A percentile compares a stretch with the other conserved stretches of the same genome.
Evolutionary conservation across 306 rosid genomes (phyloP).

Genomic region (Nissolia schottii): DNA sequence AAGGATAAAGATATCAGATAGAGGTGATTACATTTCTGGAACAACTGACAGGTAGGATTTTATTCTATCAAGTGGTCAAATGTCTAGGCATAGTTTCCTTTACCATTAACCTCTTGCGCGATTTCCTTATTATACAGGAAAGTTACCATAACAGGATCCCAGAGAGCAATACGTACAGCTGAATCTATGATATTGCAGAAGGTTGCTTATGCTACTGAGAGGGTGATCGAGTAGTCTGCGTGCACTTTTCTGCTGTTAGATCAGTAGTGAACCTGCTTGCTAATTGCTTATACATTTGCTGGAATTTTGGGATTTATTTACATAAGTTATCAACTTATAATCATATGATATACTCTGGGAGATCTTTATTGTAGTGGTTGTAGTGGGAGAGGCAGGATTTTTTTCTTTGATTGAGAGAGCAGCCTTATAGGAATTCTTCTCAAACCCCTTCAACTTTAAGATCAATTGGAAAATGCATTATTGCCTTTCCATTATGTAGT

Average conservation of each 20-base stretch:
- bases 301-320: slow-evolving; percentile 41
- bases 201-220: slow-evolving; percentile 85
- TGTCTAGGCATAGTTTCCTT: not conserved
- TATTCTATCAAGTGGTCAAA: slow-evolving; percentile 1
- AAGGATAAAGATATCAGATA: slow-evolving; percentile 96
- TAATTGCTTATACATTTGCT: slow-evolving; percentile 38
- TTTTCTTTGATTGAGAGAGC: slow-evolving; percentile 30
- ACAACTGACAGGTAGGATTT: slow-evolving; percentile 79
- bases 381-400: slow-evolving; percentile 41
- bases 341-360: slow-evolving; percentile 38
- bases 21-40: slow-evolving; percentile 96
- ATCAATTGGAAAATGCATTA: slow-evolving; percentile 40
- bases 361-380: slow-evolving; percentile 34
- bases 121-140: slow-evolving; percentile 55
- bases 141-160: slow-evolving; percentile 95
- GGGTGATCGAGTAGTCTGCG: slow-evolving; percentile 47
- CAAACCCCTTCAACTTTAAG: slow-evolving; percentile 25
- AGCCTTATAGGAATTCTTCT: slow-evolving; percentile 41
- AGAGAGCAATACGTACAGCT: slow-evolving; percentile 82
- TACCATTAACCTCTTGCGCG: not conserved
- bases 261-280: slow-evolving; percentile 38
- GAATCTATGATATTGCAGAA: slow-evolving; percentile 94
- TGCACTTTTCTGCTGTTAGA: slow-evolving; percentile 31
- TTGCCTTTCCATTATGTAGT: slow-evolving; percentile 52
- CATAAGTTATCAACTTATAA: slow-evolving; percentile 27